Conservation (phyloP, 768 basidiomycete genomes). For the Cantharellus anzutake region DNA sequence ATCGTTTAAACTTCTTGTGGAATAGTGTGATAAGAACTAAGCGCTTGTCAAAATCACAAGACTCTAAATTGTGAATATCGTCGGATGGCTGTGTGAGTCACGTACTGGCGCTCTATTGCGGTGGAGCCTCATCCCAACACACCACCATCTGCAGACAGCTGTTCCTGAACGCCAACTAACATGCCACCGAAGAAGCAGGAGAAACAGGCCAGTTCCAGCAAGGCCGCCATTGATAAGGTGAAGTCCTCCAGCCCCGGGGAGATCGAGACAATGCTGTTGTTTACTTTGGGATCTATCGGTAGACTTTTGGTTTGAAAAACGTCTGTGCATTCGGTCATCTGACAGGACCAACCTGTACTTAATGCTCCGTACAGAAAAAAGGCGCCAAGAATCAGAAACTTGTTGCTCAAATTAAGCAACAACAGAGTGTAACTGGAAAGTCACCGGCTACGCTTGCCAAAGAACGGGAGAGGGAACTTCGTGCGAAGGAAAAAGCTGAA, state of each 20-base stretch:
- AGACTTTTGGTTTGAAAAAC: conserved; percentile 86
- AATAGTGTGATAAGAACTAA: no score
- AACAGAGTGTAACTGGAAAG: conserved; percentile 56
- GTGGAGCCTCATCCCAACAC: no score
- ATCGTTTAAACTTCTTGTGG: no score
- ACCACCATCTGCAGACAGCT: no score
- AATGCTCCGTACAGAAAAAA: conserved; percentile 59
- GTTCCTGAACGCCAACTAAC: background rate
- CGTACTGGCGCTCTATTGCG: no score
- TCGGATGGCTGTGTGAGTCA: no score
- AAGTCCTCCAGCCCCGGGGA: conserved; percentile 7
- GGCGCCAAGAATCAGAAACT: conserved; percentile 82
- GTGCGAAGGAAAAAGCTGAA: conserved; percentile 54
- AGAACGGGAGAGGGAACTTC: conserved; percentile 64
- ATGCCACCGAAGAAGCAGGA: conserved; percentile 78
- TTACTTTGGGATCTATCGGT: conserved; percentile 9
- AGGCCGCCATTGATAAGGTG: conserved; percentile 72
- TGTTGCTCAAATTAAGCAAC: conserved; percentile 61
- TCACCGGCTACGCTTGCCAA: conserved; percentile 63
- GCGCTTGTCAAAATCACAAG: no score
- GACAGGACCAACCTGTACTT: background rate
- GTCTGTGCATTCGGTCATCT: conserved; percentile 23
- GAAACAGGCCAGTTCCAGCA: conserved; percentile 31
- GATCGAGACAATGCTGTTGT: conserved; percentile 6
- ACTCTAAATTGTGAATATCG: no score